Percentiles rank a stretch among this genome's conserved stretches.
phyloP scores from a whole-genome alignment of 257 asterid species.

The Anisodus acutangulus region DNA sequence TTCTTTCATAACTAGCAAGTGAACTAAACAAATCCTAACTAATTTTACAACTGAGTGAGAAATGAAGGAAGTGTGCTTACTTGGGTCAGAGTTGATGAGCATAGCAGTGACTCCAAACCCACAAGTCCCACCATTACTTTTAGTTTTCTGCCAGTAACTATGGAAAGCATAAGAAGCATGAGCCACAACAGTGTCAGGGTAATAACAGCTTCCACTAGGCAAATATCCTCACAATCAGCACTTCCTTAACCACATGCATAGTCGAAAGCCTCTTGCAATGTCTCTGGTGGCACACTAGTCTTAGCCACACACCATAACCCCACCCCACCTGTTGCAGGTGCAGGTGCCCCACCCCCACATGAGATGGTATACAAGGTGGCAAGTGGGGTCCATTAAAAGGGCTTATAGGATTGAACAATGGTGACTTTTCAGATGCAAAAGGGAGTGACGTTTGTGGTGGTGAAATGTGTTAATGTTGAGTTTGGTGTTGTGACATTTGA shows the following conservation, averaged over 20 bases:
- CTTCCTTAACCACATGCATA: constrained; percentile 91
- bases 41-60: not conserved
- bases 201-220: constrained; percentile 66
- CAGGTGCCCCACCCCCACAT: constrained; percentile 36
- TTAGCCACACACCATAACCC: constrained; percentile 95
- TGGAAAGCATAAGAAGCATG: constrained; percentile 95
- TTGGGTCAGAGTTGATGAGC: constrained; percentile 83
- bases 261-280: constrained; percentile 80
- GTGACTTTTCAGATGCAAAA: constrained; percentile 47
- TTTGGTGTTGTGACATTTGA: too few species aligned
- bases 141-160: constrained; percentile 86
- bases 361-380: constrained; percentile 74
- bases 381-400: constrained; percentile 67
- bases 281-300: constrained; percentile 84
- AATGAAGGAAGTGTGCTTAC: constrained; percentile 43
- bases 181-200: constrained; percentile 70
- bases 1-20: not conserved
- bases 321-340: constrained; percentile 43
- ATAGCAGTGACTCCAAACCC: constrained; percentile 93
- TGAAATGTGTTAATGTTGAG: constrained; percentile 30
- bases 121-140: constrained; percentile 74
- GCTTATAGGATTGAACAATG: constrained; percentile 48
- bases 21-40: not conserved
- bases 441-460: constrained; percentile 50
- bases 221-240: constrained; percentile 77